A percentile compares a stretch with the other conserved stretches of the same genome.
Evolutionary conservation across 1,139 yeast species (phyloP).

Genomic region (Zygosaccharomyces pseudobailii): DNA sequence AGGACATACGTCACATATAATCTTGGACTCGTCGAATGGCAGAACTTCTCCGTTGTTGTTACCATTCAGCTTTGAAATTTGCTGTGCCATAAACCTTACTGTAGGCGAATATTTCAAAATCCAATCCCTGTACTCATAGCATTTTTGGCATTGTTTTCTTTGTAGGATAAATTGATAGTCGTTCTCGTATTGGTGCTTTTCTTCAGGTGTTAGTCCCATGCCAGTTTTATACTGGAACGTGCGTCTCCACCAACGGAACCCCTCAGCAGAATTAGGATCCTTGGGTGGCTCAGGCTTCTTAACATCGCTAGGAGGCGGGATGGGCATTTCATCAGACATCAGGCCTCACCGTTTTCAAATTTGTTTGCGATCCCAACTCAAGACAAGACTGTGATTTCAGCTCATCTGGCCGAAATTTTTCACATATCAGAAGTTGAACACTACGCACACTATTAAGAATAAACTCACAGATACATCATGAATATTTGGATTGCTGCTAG

Average conservation of each 20-base stretch:
- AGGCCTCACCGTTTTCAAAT: neutral
- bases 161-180: constrained; percentile 44
- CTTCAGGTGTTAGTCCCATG: constrained; percentile 53
- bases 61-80: constrained; percentile 53
- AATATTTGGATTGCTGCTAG: constrained; percentile 97
- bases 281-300: constrained; percentile 18
- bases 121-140: constrained; percentile 76
- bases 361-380: neutral
- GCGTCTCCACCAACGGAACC: constrained; percentile 82
- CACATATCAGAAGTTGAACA: constrained; percentile 3
- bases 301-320: constrained; percentile 15
- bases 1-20: constrained; percentile 80
- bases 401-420: neutral
- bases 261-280: constrained; percentile 28
- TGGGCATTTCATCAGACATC: constrained; percentile 6
- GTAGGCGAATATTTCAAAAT: constrained; percentile 76
- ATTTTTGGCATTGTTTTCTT: constrained; percentile 56
- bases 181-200: constrained; percentile 52
- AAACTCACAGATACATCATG: constrained; percentile 22
- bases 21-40: constrained; percentile 38
- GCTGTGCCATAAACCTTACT: constrained; percentile 82
- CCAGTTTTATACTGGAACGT: constrained; percentile 71
- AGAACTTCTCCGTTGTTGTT: constrained; percentile 11
- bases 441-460: neutral
- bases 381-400: neutral